Evolutionary conservation across 768 basidiomycete species (phyloP), one percentile per base, ranked within the genome.

Genomic region (Pleurotus djamor): DNA sequence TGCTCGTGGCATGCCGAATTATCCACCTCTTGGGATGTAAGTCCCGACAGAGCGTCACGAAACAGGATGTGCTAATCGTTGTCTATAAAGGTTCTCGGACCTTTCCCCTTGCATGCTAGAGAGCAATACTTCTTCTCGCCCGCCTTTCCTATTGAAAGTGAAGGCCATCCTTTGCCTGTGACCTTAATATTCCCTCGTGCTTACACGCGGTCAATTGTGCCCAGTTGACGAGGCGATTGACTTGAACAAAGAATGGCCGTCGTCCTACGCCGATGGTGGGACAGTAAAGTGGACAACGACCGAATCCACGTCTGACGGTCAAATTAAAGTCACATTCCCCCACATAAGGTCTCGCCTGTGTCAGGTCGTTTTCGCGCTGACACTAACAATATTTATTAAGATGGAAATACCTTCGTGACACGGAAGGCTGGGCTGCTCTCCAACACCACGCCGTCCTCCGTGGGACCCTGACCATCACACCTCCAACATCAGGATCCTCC

Each of bases 101-200:
- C 92, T 0, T 94, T 94, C 69, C 91, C 92, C 2, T 82, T 90
- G 35, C 89, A 91, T 60, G 91, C 92, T 9, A 79, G 92, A 65
- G 92, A 94, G 63, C 92, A 94, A 51, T 87, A 93, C 57, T 87
- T 84, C 65, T 70, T 94, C n/a, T 88, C 88, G 1, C 91, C 92
- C 4, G 81, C 88, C 8, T 92, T 84, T 65, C 90, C 91, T 6
- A 64, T 91, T 13, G 75, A 88, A 61, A 69, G 91, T 90, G 70
- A 75, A 75, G 50, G 32, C 17, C 14, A n/a, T 8, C 49, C 41
- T 68, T 35, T 12, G 34, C n/a, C 37, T 54, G 47, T 57, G 36
- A 12, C 9, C 12, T 34, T 52, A 43, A 35, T 12, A 16, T 14
- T 43, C 54, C 52, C 60, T 57, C 32, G 43, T 59, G 51, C n/a